Base-by-base conservation (phyloP, 2,329 filamentous ascomycete species). In the Penicillium capsulatum region DNA sequence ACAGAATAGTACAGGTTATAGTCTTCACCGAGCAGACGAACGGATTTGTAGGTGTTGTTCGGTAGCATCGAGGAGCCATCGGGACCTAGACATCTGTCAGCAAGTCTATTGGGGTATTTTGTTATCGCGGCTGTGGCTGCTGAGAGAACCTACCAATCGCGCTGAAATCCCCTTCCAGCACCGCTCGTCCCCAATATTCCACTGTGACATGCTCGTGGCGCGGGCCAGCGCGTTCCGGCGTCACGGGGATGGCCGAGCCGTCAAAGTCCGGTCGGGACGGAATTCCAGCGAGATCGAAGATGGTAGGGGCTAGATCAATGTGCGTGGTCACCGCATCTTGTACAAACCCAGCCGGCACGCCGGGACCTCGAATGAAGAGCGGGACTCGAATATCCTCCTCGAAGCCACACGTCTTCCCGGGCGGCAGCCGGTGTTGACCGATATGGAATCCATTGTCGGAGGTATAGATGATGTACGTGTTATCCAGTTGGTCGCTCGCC, bases 361-460 rank as follows among this genome's bases (percentile, higher is more conserved):
- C 75, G 0, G 80, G 79, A 0, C 80, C 80, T 7, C 79, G 69
- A 13, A 83, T 70, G 24, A 79, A 68, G 3, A 83, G 67, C 0
- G 79, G 78, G 1, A 81, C 73, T 2, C 77, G 73, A 43, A 81
- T 75, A 43, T 81, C 77, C 35, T 78, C 75, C 24, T 81, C 78
- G 38, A 73, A 79, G 0, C 71, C 73, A 40, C 75, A 79, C 7
- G 72, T 69, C 50, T 81, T 81, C 0, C 76, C 77, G 0, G 77
- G 76, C 2, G 71, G 72, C 11, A 81, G 58, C 2, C 78, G 68
- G 47, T 81, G 77, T 33, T 81, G 76, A 2, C 76, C 71, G 29
- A 81, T 73, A 41, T 81, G 79, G 47, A 73, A 81, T 0, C 78
- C 77, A 39, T 81, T 81, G 51, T 81, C 64, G 0, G 76, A 74